phyloP scores from a whole-genome alignment of 78 protist genomes.

The slime mould (Dictyostelium discoideum) region DNA sequence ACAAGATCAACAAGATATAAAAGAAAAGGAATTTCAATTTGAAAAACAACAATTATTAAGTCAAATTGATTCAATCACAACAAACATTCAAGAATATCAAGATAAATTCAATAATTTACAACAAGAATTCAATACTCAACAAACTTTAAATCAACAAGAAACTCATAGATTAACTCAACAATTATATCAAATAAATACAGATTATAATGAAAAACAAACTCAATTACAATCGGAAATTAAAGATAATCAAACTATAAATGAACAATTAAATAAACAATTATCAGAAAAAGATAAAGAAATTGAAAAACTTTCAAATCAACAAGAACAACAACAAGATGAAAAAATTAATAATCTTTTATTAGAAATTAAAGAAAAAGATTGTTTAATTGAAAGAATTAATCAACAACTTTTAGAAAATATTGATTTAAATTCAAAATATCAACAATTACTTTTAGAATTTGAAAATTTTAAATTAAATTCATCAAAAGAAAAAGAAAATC shows the following conservation, averaged over 20 bases:
- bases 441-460: background rate
- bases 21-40: background rate
- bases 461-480: background rate
- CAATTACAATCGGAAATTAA: conserved; percentile 3
- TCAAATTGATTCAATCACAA: background rate
- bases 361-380: background rate
- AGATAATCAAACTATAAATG: background rate
- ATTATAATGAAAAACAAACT: background rate
- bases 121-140: background rate
- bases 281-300: background rate
- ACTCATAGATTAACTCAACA: background rate
- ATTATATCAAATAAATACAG: background rate
- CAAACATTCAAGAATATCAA: background rate
- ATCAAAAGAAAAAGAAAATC: background rate
- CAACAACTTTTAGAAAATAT: background rate
- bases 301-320: background rate
- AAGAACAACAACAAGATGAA: background rate
- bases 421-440: background rate
- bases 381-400: background rate
- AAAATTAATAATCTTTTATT: background rate
- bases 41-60: background rate
- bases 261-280: background rate
- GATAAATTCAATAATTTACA: background rate
- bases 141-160: background rate
- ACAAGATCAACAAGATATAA: background rate